Evolutionary conservation across 106 monocot genomes (phyloP).

Genomic region (Platanthera zijinensis): DNA sequence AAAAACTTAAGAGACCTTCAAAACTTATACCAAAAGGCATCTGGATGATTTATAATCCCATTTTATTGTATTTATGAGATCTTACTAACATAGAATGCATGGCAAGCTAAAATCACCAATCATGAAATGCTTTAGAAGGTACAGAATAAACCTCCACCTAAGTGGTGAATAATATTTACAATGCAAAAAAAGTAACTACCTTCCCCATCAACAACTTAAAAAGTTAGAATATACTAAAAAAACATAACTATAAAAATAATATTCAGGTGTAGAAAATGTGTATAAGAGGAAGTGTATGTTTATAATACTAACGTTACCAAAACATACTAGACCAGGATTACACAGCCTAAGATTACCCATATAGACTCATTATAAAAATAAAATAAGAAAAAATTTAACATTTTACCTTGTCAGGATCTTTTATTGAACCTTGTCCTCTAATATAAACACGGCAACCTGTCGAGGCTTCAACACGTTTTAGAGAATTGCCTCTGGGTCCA

Average conservation of each 20-base stretch:
- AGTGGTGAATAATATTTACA: neutral
- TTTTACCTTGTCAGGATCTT: constrained; percentile 84
- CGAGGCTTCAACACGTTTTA: constrained; percentile 87
- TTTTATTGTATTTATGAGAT: no score
- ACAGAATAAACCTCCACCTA: neutral
- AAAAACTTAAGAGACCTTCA: no score
- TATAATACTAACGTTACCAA: neutral
- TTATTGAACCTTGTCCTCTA: constrained; percentile 92
- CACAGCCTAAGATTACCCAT: neutral
- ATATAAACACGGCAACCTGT: constrained; percentile 97
- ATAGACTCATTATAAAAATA: neutral
- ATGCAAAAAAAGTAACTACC: neutral
- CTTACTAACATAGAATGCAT: neutral
- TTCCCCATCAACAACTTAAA: neutral
- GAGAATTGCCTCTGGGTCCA: constrained; percentile 89
- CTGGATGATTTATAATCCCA: no score
- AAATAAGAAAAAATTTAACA: neutral
- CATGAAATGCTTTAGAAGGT: neutral
- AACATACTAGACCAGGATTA: neutral
- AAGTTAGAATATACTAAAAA: neutral
- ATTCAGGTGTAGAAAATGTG: neutral
- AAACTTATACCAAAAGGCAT: no score
- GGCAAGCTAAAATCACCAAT: neutral
- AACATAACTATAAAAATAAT: neutral
- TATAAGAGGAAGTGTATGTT: neutral